Percentiles rank a stretch among this genome's conserved stretches.
Conservation (phyloP, 1,284 basidiomycete species). For the Fistulina hepatica region DNA sequence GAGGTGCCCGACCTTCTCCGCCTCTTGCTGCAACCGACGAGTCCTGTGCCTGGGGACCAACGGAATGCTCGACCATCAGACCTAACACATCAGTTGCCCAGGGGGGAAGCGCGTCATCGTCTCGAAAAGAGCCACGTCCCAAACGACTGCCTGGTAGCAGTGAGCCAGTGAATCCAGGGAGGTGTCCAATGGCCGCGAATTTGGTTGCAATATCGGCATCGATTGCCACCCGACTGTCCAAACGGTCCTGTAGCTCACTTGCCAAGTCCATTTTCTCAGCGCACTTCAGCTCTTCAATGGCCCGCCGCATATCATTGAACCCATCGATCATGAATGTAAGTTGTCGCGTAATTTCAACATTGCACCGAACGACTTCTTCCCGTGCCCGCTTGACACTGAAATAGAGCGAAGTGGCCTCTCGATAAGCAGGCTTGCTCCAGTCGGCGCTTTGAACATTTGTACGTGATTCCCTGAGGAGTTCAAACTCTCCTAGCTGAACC, state of each 20-base stretch:
- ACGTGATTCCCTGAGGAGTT: constrained; percentile 4
- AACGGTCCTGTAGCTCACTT: background rate
- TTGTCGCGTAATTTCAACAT: constrained; percentile 11
- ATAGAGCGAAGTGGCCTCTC: constrained; percentile 4
- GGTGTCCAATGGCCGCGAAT: constrained; percentile 1
- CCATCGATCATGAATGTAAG: constrained; percentile 9
- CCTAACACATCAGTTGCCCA: constrained; percentile 5
- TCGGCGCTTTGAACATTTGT: constrained; percentile 2
- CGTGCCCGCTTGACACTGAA: constrained; percentile 8
- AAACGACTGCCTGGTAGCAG: constrained; percentile 2
- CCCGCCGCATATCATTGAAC: constrained; percentile 5
- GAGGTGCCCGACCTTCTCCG: too few species aligned
- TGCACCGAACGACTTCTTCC: constrained; percentile 6
- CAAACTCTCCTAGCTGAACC: constrained; percentile 6
- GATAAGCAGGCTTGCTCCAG: constrained; percentile 5
- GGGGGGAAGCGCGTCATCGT: background rate
- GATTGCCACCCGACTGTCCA: background rate
- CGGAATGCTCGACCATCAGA: too few species aligned
- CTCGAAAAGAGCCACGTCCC: constrained; percentile 1
- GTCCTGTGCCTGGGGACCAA: too few species aligned
- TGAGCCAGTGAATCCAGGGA: constrained; percentile 2
- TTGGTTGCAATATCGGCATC: background rate
- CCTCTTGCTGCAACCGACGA: too few species aligned
- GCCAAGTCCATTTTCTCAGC: constrained; percentile 1
- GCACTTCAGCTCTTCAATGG: constrained; percentile 1